These are phyloP conservation scores for Geranium brycei DNA, from an alignment of 345 rosid genomes.

Conservation along the genomic window DNA sequence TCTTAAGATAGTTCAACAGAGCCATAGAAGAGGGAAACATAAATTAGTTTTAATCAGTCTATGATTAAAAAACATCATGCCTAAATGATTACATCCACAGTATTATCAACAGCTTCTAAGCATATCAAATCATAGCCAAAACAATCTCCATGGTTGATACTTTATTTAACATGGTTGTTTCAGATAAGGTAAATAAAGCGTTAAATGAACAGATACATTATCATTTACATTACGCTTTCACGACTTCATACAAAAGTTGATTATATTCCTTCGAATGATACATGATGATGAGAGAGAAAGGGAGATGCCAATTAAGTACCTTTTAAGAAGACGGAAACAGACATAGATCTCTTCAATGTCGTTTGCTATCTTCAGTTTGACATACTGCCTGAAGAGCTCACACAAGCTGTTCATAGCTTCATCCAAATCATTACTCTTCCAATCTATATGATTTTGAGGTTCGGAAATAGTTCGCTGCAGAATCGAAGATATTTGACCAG, in stretches of 20 bases:
- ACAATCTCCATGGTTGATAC: no score
- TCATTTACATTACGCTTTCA: no score
- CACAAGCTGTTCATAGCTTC: conserved; percentile 34
- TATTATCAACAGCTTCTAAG: neutral
- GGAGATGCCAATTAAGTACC: conserved; percentile 23
- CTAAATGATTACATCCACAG: neutral
- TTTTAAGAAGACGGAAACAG: conserved; percentile 59
- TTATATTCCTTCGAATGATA: no score
- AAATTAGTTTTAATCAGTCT: no score
- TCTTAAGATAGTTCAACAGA: neutral
- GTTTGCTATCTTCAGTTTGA: conserved; percentile 45
- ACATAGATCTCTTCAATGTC: conserved; percentile 77
- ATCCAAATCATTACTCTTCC: conserved; percentile 26
- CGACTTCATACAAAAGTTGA: no score
- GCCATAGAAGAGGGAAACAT: neutral
- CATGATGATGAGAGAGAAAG: neutral
- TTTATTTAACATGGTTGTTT: no score
- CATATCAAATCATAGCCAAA: neutral
- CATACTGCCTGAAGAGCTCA: conserved; percentile 57
- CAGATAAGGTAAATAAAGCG: neutral
- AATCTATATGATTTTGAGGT: conserved; percentile 21
- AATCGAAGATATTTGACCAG: conserved; percentile 38
- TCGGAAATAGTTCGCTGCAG: conserved; percentile 36
- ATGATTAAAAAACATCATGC: neutral
- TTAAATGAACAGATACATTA: no score